Base-by-base conservation (phyloP, 1,284 basidiomycete species). In the Sporisorium scitamineum region DNA sequence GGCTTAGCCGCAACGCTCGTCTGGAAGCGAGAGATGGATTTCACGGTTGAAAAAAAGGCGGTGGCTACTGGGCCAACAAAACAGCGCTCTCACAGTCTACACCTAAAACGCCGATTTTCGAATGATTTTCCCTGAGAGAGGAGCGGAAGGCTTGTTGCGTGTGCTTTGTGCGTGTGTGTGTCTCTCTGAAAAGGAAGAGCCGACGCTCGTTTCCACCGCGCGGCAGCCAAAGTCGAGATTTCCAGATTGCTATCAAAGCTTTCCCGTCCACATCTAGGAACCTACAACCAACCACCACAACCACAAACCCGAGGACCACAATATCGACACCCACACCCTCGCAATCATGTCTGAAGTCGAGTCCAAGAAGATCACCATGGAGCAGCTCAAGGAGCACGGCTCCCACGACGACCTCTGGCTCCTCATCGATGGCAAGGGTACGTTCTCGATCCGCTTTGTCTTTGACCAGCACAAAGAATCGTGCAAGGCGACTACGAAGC, bases 381-480 rank as follows among this genome's bases (percentile, higher is more conserved):
- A 79, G 48, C 62, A 85, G 78, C 72, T 85, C 58, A 69, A 65
- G 59, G 26, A 83, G 72, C 84, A 85, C 81, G 76, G 68, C 61
- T 60, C 65, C 39, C 72, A 82, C 55, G 76, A 81, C 3, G 76
- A 82, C 60, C 83, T 85, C 55, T 85, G 83, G 83, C 78, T 85
- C 55, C 73, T 84, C 66, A 80, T 85, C 59, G 75, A 84, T 48
- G 81, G 80, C 62, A 81, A 85, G 64, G 81, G 81, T 83, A 61
- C 41, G 76, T 74, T 27, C 34, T 11, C 20, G 32, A 11, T 22
- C 27, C 18, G 10, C 6, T 20, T 20, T 50, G n/a, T n/a, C n/a
- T n/a, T n/a, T n/a, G n/a, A n/a, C n/a, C n/a, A n/a, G n/a, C n/a
- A n/a, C n/a, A n/a, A n/a, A n/a, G n/a, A n/a, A n/a, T n/a, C n/a